A percentile compares a stretch with the other conserved stretches of the same genome.
Conservation (phyloP, 148 eudicot genomes). For the Vaccinium macrocarpon region DNA sequence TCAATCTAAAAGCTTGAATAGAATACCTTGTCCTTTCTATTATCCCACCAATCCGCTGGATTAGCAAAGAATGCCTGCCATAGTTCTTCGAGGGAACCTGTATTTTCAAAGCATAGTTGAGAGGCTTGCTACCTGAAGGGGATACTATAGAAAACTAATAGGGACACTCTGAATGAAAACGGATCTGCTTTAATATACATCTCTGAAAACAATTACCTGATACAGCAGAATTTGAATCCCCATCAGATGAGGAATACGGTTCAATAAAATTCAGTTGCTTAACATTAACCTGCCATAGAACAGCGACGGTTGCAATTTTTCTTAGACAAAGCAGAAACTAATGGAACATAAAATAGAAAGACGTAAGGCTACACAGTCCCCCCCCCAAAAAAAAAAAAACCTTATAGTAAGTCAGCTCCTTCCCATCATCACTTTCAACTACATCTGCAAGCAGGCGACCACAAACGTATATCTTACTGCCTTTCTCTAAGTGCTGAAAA, state of each 20-base stretch:
- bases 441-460: slow-evolving; percentile 79
- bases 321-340: not conserved
- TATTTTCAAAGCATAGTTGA: slow-evolving; percentile 36
- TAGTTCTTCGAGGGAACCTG: slow-evolving; percentile 60
- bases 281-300: slow-evolving; percentile 63
- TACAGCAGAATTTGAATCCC: slow-evolving; percentile 45
- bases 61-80: slow-evolving; percentile 98
- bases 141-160: not conserved
- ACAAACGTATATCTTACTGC: slow-evolving; percentile 71
- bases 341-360: not conserved
- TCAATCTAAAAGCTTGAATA: not conserved
- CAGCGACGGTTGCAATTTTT: slow-evolving; percentile 4
- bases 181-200: not conserved
- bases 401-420: slow-evolving; percentile 70
- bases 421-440: slow-evolving; percentile 81
- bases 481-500: slow-evolving; percentile 81
- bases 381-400: slow-evolving; percentile 35
- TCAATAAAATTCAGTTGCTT: slow-evolving; percentile 85
- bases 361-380: not conserved
- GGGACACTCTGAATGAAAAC: not conserved
- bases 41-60: slow-evolving; percentile 99
- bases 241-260: slow-evolving; percentile 47
- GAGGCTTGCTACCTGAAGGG: slow-evolving; percentile 43
- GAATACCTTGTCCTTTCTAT: slow-evolving; percentile 81
- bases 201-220: slow-evolving; percentile 34